Conservation (phyloP, 208 protist genomes). For the Strigomonas galati region DNA sequence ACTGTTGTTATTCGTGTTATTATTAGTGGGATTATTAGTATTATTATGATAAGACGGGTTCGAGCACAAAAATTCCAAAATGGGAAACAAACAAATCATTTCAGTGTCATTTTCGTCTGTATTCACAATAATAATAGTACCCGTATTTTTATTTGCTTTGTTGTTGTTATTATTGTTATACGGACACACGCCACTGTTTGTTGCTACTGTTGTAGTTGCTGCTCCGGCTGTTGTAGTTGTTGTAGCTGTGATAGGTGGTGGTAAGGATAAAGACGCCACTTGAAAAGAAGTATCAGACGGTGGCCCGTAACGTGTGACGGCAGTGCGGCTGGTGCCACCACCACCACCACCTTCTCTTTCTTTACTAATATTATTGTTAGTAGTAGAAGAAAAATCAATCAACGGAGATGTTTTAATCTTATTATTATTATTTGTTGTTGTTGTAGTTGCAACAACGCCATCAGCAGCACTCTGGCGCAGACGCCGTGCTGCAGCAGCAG, state of each 20-base stretch:
- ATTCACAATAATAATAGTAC: no score
- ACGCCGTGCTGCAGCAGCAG: no score
- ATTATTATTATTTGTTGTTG: conserved; percentile 2
- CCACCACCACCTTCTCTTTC: not conserved
- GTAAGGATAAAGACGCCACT: not conserved
- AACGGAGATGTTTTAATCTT: not conserved
- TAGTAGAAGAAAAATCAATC: not conserved
- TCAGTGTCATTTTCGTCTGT: no score
- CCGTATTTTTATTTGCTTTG: no score
- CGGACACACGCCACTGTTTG: not conserved
- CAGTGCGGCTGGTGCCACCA: no score
- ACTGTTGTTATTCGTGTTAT: not conserved
- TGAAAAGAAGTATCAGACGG: not conserved
- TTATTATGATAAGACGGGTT: not conserved
- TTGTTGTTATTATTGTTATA: no score
- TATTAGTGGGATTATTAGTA: not conserved
- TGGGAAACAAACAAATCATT: not conserved
- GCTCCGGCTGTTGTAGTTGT: no score
- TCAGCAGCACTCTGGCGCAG: no score
- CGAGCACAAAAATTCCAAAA: not conserved
- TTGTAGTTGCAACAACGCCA: not conserved
- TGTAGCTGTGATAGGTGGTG: no score
- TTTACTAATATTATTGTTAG: not conserved
- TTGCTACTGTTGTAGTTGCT: no score
- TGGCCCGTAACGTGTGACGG: not conserved